A percentile compares a stretch with the other conserved stretches of the same genome.
Conservation (phyloP, 2,329 filamentous ascomycete species). For the Conoideocrella luteorostrata region DNA sequence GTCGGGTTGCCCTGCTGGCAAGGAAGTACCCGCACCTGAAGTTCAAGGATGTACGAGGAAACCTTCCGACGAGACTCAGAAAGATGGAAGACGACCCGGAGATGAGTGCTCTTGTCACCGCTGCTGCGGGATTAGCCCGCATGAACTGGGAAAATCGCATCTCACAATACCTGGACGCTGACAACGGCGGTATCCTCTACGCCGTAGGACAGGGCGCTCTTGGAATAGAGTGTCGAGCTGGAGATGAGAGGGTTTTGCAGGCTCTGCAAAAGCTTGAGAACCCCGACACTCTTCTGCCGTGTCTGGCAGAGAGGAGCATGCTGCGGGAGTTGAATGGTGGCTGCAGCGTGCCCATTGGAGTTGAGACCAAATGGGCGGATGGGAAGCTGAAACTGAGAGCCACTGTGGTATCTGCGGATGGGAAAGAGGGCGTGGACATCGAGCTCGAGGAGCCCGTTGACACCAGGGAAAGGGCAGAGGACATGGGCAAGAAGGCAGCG, state of each 20-base stretch:
- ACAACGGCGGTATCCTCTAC: conserved; percentile 70
- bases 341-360: conserved; percentile 94
- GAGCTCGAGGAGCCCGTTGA: conserved; percentile 56
- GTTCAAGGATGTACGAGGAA: conserved; percentile 82
- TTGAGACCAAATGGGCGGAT: conserved; percentile 68
- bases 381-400: conserved; percentile 63
- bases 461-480: conserved; percentile 63
- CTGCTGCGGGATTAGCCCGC: conserved; percentile 78
- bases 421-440: conserved; percentile 65
- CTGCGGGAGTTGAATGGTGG: conserved; percentile 87
- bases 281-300: conserved; percentile 60
- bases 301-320: conserved; percentile 73
- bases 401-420: conserved; percentile 79
- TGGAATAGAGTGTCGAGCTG: conserved; percentile 72
- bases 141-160: conserved; percentile 68
- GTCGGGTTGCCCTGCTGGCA: conserved; percentile 79
- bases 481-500: conserved; percentile 70
- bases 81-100: conserved; percentile 84
- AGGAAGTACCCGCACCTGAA: conserved; percentile 68
- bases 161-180: conserved; percentile 67
- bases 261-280: conserved; percentile 60
- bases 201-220: conserved; percentile 93
- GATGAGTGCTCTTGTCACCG: conserved; percentile 78
- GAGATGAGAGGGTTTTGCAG: conserved; percentile 56
- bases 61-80: conserved; percentile 79